These are phyloP conservation scores for Trebouxia gelatinosa DNA, from an alignment of 163 green algal species.

Conservation along the genomic window DNA sequence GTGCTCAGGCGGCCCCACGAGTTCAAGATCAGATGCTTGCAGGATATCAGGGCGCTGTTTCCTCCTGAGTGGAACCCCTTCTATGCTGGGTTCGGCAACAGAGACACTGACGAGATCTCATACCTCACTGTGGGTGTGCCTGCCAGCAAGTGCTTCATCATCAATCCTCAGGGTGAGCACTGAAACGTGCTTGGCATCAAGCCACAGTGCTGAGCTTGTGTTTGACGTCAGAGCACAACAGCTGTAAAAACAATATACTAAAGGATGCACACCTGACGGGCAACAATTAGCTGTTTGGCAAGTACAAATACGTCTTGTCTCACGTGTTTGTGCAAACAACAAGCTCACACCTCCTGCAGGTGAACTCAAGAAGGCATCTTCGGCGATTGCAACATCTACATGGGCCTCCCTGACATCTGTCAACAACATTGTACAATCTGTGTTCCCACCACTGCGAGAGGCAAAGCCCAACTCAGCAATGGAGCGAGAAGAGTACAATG, in stretches of 20 bases:
- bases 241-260: too few species aligned
- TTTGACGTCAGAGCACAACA: too few species aligned
- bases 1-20: conserved; percentile 87
- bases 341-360: too few species aligned
- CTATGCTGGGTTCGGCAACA: conserved; percentile 94
- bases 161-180: conserved; percentile 77
- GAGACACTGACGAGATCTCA: conserved; percentile 86
- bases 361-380: conserved; percentile 47
- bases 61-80: conserved; percentile 89
- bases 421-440: conserved; percentile 66
- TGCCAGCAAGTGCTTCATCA: conserved; percentile 87
- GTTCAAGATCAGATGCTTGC: conserved; percentile 90
- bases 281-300: too few species aligned
- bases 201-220: too few species aligned
- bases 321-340: too few species aligned
- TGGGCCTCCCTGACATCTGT: conserved; percentile 47
- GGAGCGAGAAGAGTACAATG: conserved; percentile 42
- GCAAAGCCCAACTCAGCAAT: too few species aligned
- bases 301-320: too few species aligned
- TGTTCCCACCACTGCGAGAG: conserved; percentile 66
- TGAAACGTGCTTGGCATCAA: too few species aligned
- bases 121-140: conserved; percentile 84
- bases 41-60: conserved; percentile 89
- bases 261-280: too few species aligned
- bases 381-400: conserved; percentile 36